These are phyloP conservation scores for Melanomma pulvis-pyrius DNA, from an alignment of 495 filamentous ascomycete genomes.

Conservation along the genomic window DNA sequence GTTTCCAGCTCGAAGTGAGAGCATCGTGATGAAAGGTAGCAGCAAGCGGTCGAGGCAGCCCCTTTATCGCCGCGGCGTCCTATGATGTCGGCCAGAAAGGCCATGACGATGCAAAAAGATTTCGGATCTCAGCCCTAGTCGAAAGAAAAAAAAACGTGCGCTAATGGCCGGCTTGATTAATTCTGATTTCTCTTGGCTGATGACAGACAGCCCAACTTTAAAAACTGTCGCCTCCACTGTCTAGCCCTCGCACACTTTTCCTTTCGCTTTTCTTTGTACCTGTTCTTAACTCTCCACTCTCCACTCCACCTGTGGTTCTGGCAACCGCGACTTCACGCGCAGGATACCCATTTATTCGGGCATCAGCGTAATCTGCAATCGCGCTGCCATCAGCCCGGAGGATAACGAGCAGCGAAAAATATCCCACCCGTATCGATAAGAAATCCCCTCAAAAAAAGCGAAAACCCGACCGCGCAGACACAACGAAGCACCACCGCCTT, in stretches of 20 bases:
- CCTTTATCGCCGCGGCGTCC: too few relatives aligned
- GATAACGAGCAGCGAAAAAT: conserved; percentile 12
- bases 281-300: conserved; percentile 9
- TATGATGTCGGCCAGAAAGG: too few relatives aligned
- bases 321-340: not conserved
- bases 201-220: conserved; percentile 22
- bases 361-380: not conserved
- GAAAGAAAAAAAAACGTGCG: too few relatives aligned
- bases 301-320: conserved; percentile 4
- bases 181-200: not conserved
- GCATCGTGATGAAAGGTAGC: not conserved
- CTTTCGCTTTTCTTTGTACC: conserved; percentile 6
- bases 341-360: too few relatives aligned
- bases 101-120: too few relatives aligned
- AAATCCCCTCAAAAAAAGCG: conserved; percentile 5
- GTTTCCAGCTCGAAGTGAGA: too few relatives aligned
- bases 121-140: too few relatives aligned
- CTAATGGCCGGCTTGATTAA: too few relatives aligned
- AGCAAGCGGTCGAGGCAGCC: too few relatives aligned
- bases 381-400: not conserved
- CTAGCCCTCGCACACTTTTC: not conserved
- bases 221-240: conserved; percentile 2
- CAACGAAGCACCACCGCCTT: not conserved
- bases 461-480: not conserved
- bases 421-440: conserved; percentile 25